Percentiles rank a stretch among this genome's conserved stretches.
These are phyloP conservation scores for Colletotrichum limetticola DNA, from an alignment of 2,329 filamentous ascomycete genomes.

Conservation along the genomic window DNA sequence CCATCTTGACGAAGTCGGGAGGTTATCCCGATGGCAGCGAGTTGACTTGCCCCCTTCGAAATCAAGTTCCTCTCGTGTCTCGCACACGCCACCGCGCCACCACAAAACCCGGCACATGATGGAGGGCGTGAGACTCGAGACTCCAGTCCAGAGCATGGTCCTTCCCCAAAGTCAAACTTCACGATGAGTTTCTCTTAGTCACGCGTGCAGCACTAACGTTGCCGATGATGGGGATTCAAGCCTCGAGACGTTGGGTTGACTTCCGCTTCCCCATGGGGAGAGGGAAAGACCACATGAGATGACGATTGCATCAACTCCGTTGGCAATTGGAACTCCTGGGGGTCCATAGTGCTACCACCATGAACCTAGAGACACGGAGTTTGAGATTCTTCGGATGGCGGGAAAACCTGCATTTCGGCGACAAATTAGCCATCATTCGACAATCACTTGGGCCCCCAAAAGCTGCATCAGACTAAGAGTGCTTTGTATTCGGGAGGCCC, in stretches of 20 bases:
- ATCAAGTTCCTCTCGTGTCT: not conserved
- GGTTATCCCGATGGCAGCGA: not conserved
- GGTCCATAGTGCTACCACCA: not conserved
- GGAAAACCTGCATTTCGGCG: not conserved
- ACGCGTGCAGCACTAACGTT: not conserved
- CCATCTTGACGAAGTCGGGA: not conserved
- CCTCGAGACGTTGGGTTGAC: not conserved
- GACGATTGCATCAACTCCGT: not conserved
- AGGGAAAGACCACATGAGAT: not conserved
- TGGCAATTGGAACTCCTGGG: not conserved
- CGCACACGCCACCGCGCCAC: not conserved
- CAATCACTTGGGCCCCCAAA: not conserved
- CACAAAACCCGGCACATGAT: not conserved
- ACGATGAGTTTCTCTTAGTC: constrained; percentile 7
- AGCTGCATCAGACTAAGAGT: not conserved
- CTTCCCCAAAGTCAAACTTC: not conserved
- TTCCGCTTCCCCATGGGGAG: constrained; percentile 7
- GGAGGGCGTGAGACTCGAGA: not conserved
- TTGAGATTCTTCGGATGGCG: not conserved
- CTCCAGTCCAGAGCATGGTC: not conserved
- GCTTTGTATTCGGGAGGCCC: not conserved
- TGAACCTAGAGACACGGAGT: not conserved
- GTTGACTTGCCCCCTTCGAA: not conserved
- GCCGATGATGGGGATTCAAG: not conserved
- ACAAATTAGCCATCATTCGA: not conserved